Percentiles rank a stretch among this genome's conserved stretches.
phyloP scores from a whole-genome alignment of 495 filamentous ascomycete species.

The Corynascus novoguineensis region DNA sequence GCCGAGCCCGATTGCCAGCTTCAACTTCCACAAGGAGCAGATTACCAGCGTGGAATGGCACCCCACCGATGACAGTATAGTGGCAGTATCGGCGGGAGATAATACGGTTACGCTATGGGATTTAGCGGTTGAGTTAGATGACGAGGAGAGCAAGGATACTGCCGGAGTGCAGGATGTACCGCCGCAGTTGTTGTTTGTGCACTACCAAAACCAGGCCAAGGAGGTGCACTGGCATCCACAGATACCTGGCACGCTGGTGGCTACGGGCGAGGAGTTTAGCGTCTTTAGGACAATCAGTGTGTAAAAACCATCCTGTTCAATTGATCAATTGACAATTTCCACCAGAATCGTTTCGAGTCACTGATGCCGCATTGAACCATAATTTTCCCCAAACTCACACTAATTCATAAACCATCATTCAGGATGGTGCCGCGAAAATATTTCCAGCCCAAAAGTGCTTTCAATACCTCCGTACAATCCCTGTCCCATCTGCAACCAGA shows the following conservation, averaged over 20 bases:
- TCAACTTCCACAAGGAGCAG: constrained; percentile 91
- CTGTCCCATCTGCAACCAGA: too few relatives aligned
- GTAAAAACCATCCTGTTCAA: constrained; percentile 28
- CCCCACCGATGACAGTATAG: constrained; percentile 89
- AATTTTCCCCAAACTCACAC: too few relatives aligned
- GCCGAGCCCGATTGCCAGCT: constrained; percentile 75
- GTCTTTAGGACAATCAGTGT: constrained; percentile 67
- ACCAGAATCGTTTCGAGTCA: too few relatives aligned
- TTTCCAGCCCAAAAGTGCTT: too few relatives aligned
- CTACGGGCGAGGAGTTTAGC: constrained; percentile 81
- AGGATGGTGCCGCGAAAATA: too few relatives aligned
- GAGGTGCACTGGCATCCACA: constrained; percentile 96
- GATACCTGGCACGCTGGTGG: constrained; percentile 85
- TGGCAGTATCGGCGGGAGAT: constrained; percentile 87
- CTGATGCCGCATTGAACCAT: too few relatives aligned
- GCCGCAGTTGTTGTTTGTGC: constrained; percentile 90
- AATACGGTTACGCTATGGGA: constrained; percentile 96
- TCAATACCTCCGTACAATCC: too few relatives aligned
- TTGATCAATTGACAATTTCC: too few relatives aligned
- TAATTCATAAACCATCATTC: too few relatives aligned
- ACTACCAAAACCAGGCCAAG: constrained; percentile 91
- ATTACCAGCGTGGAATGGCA: constrained; percentile 98
- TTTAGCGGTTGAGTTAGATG: constrained; percentile 90
- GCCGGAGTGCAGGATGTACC: constrained; percentile 85
- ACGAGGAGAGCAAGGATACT: constrained; percentile 88